phyloP scores from a whole-genome alignment of 352 stramenopile species.

The Pilasporangium apinafurcum region DNA sequence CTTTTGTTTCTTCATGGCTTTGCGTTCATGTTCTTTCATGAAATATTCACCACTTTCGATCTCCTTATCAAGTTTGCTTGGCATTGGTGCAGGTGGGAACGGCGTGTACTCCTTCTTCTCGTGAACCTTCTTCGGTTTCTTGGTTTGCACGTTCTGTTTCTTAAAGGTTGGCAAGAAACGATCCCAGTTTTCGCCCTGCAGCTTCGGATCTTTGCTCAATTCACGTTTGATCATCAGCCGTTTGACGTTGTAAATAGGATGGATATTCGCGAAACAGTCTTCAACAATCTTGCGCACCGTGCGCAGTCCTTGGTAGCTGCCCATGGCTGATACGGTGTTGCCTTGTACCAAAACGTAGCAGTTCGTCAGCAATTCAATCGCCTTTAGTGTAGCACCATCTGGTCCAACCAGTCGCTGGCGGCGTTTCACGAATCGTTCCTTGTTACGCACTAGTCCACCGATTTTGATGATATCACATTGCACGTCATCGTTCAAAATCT shows the following conservation, averaged over 20 bases:
- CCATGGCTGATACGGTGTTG: conserved; percentile 95
- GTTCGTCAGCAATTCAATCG: conserved; percentile 98
- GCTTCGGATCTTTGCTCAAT: conserved; percentile 97
- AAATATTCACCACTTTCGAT: conserved; percentile 99
- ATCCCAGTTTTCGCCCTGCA: conserved; percentile 97
- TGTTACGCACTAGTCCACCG: conserved; percentile 97
- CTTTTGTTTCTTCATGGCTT: conserved; percentile 88
- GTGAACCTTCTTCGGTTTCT: conserved; percentile 87
- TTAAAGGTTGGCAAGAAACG: conserved; percentile 98
- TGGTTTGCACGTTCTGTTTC: conserved; percentile 98
- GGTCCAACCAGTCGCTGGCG: conserved; percentile 96
- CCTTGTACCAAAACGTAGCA: conserved; percentile 99
- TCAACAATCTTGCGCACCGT: conserved; percentile 96
- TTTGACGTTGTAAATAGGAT: conserved; percentile 99
- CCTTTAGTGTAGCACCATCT: conserved; percentile 96
- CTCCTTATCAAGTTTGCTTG: conserved; percentile 97
- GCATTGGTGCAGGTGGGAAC: conserved; percentile 94
- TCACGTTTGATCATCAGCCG: conserved; percentile 99
- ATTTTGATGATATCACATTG: conserved; percentile 99
- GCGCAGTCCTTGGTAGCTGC: conserved; percentile 88
- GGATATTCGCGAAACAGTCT: conserved; percentile 99
- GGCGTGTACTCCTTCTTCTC: conserved; percentile 98
- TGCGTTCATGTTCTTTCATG: conserved; percentile 94
- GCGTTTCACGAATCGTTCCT: conserved; percentile 99
- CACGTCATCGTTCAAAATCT: conserved; percentile 98